Evolutionary conservation across 2,329 filamentous ascomycete genomes (phyloP).

Genomic region (Emydomyces testavorans): DNA sequence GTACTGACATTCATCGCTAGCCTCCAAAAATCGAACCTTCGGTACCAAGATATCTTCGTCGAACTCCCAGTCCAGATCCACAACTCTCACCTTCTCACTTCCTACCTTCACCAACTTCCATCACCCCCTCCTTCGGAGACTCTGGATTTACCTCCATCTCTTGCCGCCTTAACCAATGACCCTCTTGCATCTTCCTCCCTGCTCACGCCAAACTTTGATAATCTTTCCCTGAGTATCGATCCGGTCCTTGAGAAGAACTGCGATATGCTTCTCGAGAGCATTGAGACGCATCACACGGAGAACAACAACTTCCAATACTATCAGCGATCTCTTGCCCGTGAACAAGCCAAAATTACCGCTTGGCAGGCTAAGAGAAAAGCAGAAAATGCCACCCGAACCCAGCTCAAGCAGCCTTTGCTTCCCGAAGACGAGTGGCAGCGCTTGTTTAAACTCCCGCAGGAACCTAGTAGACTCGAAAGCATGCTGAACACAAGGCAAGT

Average conservation of each 20-base stretch:
- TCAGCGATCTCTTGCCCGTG: constrained; percentile 81
- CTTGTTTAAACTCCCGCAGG: constrained; percentile 92
- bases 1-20: constrained; percentile 37
- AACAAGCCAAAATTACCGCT: constrained; percentile 90
- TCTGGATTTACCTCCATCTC: constrained; percentile 63
- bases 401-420: constrained; percentile 77
- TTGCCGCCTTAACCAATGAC: constrained; percentile 63
- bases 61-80: constrained; percentile 83
- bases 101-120: constrained; percentile 87
- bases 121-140: constrained; percentile 52
- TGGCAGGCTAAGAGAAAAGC: constrained; percentile 97
- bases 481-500: constrained; percentile 94
- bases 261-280: constrained; percentile 88
- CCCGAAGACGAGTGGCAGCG: constrained; percentile 98
- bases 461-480: constrained; percentile 83
- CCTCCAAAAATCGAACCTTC: constrained; percentile 85
- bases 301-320: constrained; percentile 99
- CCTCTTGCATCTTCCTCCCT: constrained; percentile 48
- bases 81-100: constrained; percentile 94
- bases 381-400: constrained; percentile 74
- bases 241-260: constrained; percentile 98
- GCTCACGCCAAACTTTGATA: constrained; percentile 78
- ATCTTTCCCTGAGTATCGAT: constrained; percentile 84
- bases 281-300: constrained; percentile 96
- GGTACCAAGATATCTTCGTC: constrained; percentile 84